phyloP scores from a whole-genome alignment of 1,284 basidiomycete genomes.

The Peniophora sp. region DNA sequence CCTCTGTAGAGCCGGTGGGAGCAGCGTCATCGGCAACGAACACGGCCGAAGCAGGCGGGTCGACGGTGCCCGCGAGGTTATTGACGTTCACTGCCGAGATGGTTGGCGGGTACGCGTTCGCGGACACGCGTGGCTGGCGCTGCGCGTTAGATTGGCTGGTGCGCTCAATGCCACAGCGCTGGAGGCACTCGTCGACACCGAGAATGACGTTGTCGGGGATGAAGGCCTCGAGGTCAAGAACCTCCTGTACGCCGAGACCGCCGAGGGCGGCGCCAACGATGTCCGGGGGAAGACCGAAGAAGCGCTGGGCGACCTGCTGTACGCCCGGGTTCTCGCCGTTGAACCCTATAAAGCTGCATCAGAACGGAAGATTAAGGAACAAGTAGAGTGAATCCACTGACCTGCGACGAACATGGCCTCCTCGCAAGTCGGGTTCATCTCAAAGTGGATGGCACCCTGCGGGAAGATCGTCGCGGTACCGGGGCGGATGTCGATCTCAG shows the following conservation, averaged over 20 bases:
- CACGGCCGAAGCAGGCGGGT: too few species aligned
- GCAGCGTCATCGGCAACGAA: too few species aligned
- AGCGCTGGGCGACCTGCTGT: slow-evolving; percentile 2
- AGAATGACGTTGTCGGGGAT: neutral
- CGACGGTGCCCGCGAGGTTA: too few species aligned
- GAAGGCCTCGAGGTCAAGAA: neutral
- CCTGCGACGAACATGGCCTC: slow-evolving; percentile 5
- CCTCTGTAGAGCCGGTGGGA: too few species aligned
- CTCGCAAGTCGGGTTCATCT: slow-evolving; percentile 24
- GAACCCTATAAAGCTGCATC: too few species aligned
- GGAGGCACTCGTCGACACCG: neutral
- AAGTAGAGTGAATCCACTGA: too few species aligned
- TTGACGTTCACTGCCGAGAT: neutral
- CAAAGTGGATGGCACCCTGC: slow-evolving; percentile 27
- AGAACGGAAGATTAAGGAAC: too few species aligned
- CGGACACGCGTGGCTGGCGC: neutral
- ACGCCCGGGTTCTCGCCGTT: neutral
- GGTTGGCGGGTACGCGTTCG: neutral
- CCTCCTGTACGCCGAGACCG: neutral
- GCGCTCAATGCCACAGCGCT: neutral
- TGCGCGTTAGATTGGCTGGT: neutral
- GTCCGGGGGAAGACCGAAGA: slow-evolving; percentile 3
- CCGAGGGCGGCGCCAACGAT: neutral
- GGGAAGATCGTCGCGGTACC: slow-evolving; percentile 26
- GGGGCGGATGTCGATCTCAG: slow-evolving; percentile 21